Evolutionary conservation across 192 early-diverging fungal species (phyloP), one percentile per base, ranked within the genome.

Genomic region (Jimgerdemannia flammicorona): DNA sequence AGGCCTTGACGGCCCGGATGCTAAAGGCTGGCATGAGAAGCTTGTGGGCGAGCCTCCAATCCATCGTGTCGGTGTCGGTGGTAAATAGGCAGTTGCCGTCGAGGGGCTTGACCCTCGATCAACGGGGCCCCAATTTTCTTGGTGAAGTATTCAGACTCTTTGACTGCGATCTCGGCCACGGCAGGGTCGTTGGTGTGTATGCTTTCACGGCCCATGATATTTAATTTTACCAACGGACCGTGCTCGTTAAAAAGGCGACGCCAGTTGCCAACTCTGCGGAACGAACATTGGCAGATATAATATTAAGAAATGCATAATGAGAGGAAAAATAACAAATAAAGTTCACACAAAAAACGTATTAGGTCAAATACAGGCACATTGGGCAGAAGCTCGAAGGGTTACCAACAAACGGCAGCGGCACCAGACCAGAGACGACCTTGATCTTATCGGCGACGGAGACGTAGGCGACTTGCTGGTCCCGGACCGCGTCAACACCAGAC

Each of bases 1-100:
- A 64, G 67, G 77, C 77, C 66, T 82, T 82, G 8, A 82, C 72
- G 20, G 81, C 81, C 66, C 81, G 70, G 39, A 77, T 66, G 63
- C 72, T 74, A 70, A 90, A 89, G 4, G 87, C 86, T 3, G 89
- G 88, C 78, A 90, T 88, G 3, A 90, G 70, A 39, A 90, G 67
- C 72, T 86, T 86, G 74, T 90, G 89, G 7, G 83, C 88, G 4
- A 88, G 76, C 42, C 76, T 74, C 89, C 89, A 90, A 40, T 87
- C 81, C 40, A 81, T 80, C 66, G 86, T 84, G 40, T 78, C 78
- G 40, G 81, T 83, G 42, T 84, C 74, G 3, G 82, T 80, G 3
- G 89, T 90, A 59, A 89, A 85, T 19, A 88, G 63, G 44, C 88
- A 85, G 18, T 81, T 70, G 44, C 87, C 84, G 44, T 69, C 86